Percentiles rank a stretch among this genome's conserved stretches.
These are phyloP conservation scores for Podila epigama DNA, from an alignment of 192 early-diverging fungal species.

Conservation along the genomic window DNA sequence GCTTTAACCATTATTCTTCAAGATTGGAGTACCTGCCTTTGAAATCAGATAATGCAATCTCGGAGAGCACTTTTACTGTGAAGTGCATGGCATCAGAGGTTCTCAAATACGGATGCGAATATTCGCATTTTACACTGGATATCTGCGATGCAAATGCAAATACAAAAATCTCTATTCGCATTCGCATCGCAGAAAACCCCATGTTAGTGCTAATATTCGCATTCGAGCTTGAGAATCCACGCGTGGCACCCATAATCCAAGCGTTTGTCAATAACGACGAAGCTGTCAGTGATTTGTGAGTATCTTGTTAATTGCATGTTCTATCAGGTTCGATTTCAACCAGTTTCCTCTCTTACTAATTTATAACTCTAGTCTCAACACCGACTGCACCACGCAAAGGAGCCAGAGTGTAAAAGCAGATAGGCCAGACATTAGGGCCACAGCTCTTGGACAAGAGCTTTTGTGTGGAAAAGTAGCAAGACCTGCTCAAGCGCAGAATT, in stretches of 20 bases:
- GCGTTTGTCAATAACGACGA: neutral
- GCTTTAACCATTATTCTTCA: too few species aligned
- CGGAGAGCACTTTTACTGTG: neutral
- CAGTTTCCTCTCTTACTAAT: neutral
- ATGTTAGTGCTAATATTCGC: too few species aligned
- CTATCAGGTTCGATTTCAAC: neutral
- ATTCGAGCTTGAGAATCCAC: too few species aligned
- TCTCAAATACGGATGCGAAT: too few species aligned
- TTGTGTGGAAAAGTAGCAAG: constrained; percentile 2
- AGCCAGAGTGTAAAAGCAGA: constrained; percentile 1
- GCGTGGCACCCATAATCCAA: constrained; percentile 6
- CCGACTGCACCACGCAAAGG: constrained; percentile 11
- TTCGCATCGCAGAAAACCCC: too few species aligned
- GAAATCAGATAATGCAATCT: neutral
- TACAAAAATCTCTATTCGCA: too few species aligned
- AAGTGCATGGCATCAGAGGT: too few species aligned
- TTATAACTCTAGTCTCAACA: neutral
- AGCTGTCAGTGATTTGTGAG: constrained; percentile 4
- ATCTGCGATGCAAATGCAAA: too few species aligned
- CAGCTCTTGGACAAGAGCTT: constrained; percentile 1
- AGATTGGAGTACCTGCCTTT: constrained; percentile 6
- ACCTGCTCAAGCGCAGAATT: neutral
- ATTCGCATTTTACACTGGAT: too few species aligned
- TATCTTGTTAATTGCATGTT: neutral
- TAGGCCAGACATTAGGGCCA: constrained; percentile 4